These are phyloP conservation scores for Hymenoscyphus infarciens DNA, from an alignment of 2,329 filamentous ascomycete species.

Conservation along the genomic window DNA sequence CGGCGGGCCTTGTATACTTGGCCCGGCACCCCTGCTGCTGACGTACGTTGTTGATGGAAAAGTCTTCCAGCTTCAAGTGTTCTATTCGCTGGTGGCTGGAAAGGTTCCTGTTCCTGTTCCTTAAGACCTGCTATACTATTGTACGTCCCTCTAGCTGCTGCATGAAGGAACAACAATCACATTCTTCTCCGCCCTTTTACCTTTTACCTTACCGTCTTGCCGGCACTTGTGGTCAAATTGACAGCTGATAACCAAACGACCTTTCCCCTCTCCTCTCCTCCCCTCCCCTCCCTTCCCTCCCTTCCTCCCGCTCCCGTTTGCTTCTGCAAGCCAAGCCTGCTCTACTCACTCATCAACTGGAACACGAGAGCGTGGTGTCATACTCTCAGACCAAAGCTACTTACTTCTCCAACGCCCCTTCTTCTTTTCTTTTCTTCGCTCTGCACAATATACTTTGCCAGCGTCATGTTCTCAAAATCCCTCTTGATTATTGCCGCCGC, in stretches of 20 bases:
- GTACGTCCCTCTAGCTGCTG: not conserved
- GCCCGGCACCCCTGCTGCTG: not conserved
- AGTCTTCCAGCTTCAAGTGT: not conserved
- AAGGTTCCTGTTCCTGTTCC: not conserved
- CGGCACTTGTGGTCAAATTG: conserved; percentile 1
- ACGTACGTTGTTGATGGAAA: conserved; percentile 10
- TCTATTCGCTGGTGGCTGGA: conserved; percentile 10
- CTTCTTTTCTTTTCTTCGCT: conserved; percentile 15
- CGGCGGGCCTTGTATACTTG: not conserved
- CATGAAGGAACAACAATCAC: not conserved
- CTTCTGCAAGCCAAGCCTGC: conserved; percentile 4
- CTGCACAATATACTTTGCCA: conserved; percentile 18
- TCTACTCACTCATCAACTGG: conserved; percentile 1
- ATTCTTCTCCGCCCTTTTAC: not conserved
- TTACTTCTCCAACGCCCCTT: not conserved
- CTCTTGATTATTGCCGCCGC: conserved; percentile 23
- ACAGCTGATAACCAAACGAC: not conserved
- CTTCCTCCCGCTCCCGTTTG: not conserved
- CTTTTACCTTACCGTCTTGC: not conserved
- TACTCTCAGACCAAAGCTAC: not conserved
- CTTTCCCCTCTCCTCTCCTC: not conserved
- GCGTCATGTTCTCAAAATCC: conserved; percentile 29
- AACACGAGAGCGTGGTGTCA: conserved; percentile 1
- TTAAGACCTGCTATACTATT: not conserved
- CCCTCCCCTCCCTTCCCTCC: not conserved